These are phyloP conservation scores for Alternaria triticimaculans DNA, from an alignment of 2,329 filamentous ascomycete species.

Conservation along the genomic window DNA sequence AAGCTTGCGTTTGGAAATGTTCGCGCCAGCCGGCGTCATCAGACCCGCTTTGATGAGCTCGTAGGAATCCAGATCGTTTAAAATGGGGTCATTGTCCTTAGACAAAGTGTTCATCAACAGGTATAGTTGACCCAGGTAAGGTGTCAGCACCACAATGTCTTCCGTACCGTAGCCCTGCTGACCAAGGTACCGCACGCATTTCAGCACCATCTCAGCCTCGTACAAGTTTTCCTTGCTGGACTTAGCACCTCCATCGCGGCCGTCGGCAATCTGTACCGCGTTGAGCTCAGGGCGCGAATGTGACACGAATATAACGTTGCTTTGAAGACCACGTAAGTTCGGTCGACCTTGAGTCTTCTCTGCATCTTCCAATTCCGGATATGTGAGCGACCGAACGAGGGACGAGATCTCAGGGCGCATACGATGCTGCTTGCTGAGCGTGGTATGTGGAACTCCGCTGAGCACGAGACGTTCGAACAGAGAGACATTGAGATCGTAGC, in stretches of 20 bases:
- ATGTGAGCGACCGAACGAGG: constrained; percentile 65
- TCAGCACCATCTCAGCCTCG: constrained; percentile 71
- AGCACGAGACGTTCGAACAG: constrained; percentile 72
- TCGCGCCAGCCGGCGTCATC: constrained; percentile 60
- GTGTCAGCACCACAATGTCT: constrained; percentile 72
- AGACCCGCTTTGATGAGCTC: constrained; percentile 70
- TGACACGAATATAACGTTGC: constrained; percentile 70
- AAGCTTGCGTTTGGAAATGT: constrained; percentile 60
- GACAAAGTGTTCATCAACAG: constrained; percentile 62
- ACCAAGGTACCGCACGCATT: constrained; percentile 68
- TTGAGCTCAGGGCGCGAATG: constrained; percentile 64
- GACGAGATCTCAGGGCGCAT: constrained; percentile 72
- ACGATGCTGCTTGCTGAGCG: constrained; percentile 68
- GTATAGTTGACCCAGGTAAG: constrained; percentile 73
- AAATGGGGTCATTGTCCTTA: constrained; percentile 65
- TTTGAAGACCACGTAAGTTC: constrained; percentile 62
- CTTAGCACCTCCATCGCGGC: constrained; percentile 57
- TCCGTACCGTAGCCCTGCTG: constrained; percentile 74
- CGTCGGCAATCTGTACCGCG: constrained; percentile 54
- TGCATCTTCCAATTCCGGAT: constrained; percentile 66
- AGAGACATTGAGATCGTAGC: constrained; percentile 71
- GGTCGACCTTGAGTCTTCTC: constrained; percentile 57
- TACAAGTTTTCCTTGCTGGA: constrained; percentile 68
- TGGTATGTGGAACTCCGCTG: constrained; percentile 60
- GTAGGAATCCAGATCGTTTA: constrained; percentile 72